These are phyloP conservation scores for Didymellaceae sp. DNA, from an alignment of 2,329 filamentous ascomycete genomes.

Conservation along the genomic window DNA sequence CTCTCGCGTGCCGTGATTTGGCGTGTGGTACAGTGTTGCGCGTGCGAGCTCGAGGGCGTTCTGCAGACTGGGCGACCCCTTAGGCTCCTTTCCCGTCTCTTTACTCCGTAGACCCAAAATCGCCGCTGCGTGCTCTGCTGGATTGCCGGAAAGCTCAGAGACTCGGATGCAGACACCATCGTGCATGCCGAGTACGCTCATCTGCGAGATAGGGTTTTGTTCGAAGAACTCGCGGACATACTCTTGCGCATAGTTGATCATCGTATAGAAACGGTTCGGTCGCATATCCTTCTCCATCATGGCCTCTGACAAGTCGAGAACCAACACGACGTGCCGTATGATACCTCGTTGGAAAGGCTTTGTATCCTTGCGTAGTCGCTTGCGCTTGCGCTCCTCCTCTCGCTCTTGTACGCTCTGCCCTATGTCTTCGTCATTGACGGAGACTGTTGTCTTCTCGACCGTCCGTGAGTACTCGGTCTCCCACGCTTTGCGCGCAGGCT, in stretches of 20 bases:
- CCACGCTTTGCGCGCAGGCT: constrained; percentile 55
- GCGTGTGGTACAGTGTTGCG: constrained; percentile 89
- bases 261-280: constrained; percentile 83
- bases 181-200: constrained; percentile 90
- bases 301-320: constrained; percentile 89
- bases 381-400: constrained; percentile 82
- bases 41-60: constrained; percentile 96
- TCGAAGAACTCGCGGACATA: constrained; percentile 97
- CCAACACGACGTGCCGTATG: constrained; percentile 91
- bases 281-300: constrained; percentile 96
- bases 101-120: constrained; percentile 69
- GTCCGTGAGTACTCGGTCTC: constrained; percentile 53
- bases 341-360: constrained; percentile 95
- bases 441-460: constrained; percentile 65
- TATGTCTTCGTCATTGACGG: constrained; percentile 73
- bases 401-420: constrained; percentile 73
- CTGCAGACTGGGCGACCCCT: constrained; percentile 69
- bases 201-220: constrained; percentile 96
- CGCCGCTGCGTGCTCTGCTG: constrained; percentile 81
- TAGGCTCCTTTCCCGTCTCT: constrained; percentile 67
- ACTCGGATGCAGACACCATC: constrained; percentile 87
- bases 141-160: constrained; percentile 90
- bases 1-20: constrained; percentile 90
- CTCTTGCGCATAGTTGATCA: constrained; percentile 79
- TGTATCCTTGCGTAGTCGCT: constrained; percentile 83